Conservation (phyloP, 257 asterid species). For the Ligustrum vulgare region DNA sequence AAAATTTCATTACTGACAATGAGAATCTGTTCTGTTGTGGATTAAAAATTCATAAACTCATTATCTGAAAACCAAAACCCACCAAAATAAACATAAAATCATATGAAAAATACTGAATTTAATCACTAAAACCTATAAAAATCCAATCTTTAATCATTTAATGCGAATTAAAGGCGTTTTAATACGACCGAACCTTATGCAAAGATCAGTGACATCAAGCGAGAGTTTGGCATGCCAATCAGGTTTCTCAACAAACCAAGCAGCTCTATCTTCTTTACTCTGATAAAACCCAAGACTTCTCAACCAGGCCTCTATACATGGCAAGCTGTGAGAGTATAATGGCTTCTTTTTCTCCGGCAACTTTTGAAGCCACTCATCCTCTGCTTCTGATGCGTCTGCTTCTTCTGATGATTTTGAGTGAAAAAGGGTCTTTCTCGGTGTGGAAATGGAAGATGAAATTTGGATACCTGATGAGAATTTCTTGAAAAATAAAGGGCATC, state of each 20-base stretch:
- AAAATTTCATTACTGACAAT: background rate
- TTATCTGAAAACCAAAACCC: too few relatives aligned
- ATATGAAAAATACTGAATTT: background rate
- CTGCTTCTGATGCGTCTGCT: conserved; percentile 46
- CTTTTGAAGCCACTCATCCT: conserved; percentile 84
- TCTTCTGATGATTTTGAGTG: conserved; percentile 53
- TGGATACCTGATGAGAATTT: conserved; percentile 36
- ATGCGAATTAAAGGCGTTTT: background rate
- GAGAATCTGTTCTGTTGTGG: background rate
- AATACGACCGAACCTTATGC: conserved; percentile 56
- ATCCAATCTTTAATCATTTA: conserved; percentile 1
- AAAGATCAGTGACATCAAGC: conserved; percentile 85
- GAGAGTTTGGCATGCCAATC: conserved; percentile 90
- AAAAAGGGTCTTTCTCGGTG: conserved; percentile 31
- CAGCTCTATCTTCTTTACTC: conserved; percentile 84
- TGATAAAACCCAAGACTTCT: conserved; percentile 72
- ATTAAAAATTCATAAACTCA: background rate
- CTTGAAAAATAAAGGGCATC: conserved; percentile 29
- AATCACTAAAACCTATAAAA: too few relatives aligned
- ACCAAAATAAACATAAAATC: background rate
- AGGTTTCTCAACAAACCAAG: conserved; percentile 81
- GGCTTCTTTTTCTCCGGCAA: conserved; percentile 87
- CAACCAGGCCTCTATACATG: conserved; percentile 94
- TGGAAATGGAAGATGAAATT: conserved; percentile 25
- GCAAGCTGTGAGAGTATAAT: conserved; percentile 89